Evolutionary conservation across 345 rosid species (phyloP).

Genomic region (Angophora floribunda): DNA sequence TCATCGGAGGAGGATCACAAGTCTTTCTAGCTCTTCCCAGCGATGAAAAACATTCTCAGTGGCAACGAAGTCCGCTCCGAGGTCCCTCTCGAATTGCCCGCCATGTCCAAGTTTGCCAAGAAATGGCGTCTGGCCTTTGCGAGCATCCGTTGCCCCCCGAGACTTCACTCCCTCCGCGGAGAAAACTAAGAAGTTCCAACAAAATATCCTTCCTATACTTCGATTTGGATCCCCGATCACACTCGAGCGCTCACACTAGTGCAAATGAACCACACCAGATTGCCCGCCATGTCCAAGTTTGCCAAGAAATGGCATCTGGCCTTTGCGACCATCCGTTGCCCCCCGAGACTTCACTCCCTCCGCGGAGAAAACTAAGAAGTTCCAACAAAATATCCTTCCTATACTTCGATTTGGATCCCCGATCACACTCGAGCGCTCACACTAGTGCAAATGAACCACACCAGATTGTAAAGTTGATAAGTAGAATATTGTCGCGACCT

Average conservation of each 20-base stretch:
- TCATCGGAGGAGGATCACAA: too few species aligned
- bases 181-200: too few species aligned
- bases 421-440: slow-evolving; percentile 42
- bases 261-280: neutral
- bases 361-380: too few species aligned
- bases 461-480: too few species aligned
- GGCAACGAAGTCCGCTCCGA: neutral
- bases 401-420: slow-evolving; percentile 6
- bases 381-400: neutral
- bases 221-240: slow-evolving; percentile 21
- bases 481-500: too few species aligned
- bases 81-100: slow-evolving; percentile 11
- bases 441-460: too few species aligned
- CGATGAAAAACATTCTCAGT: too few species aligned
- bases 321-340: slow-evolving; percentile 36
- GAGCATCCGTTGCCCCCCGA: slow-evolving; percentile 32
- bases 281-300: slow-evolving; percentile 15
- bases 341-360: neutral
- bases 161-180: too few species aligned
- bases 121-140: slow-evolving; percentile 46
- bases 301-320: slow-evolving; percentile 44
- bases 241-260: slow-evolving; percentile 24
- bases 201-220: neutral
- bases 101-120: slow-evolving; percentile 13
- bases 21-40: too few species aligned